Conservation (phyloP, 805 yeast genomes). For the Saccharomycopsis sp. region DNA sequence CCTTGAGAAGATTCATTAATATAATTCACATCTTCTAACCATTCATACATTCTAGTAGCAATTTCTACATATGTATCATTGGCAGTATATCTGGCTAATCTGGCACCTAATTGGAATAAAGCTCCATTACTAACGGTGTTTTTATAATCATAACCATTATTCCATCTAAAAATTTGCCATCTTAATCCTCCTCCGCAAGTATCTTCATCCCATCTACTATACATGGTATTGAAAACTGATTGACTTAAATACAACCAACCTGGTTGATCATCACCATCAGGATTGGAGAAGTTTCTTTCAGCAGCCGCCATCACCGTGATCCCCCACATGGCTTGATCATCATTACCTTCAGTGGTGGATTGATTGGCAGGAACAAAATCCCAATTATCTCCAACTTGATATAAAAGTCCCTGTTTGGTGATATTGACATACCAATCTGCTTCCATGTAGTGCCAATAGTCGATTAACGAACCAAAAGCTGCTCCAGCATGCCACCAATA, state of each 20-base stretch:
- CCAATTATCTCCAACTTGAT: slow-evolving; percentile 64
- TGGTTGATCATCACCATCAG: slow-evolving; percentile 46
- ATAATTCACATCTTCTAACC: slow-evolving; percentile 53
- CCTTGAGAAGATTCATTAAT: slow-evolving; percentile 27
- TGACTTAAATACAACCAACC: slow-evolving; percentile 80
- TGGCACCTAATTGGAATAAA: slow-evolving; percentile 75
- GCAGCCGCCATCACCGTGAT: slow-evolving; percentile 87
- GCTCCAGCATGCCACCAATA: slow-evolving; percentile 99
- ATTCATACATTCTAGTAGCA: slow-evolving; percentile 68
- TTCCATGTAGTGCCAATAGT: slow-evolving; percentile 61
- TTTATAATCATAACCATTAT: slow-evolving; percentile 87
- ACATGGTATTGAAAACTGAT: slow-evolving; percentile 88
- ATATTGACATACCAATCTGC: slow-evolving; percentile 55
- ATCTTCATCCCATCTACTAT: slow-evolving; percentile 70
- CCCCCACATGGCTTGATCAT: slow-evolving; percentile 98
- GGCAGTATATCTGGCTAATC: slow-evolving; percentile 74
- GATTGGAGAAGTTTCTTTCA: slow-evolving; percentile 74
- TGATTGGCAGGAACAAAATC: slow-evolving; percentile 85
- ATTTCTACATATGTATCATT: slow-evolving; percentile 66
- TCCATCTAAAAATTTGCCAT: slow-evolving; percentile 96
- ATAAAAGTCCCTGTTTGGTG: slow-evolving; percentile 51
- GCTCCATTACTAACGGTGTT: slow-evolving; percentile 89
- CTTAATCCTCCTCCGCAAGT: slow-evolving; percentile 81
- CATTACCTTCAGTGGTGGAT: slow-evolving; percentile 90
- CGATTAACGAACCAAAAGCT: slow-evolving; percentile 82